A percentile compares a stretch with the other conserved stretches of the same genome.
Evolutionary conservation across 768 basidiomycete species (phyloP).

Genomic region (Galerina sulciceps): DNA sequence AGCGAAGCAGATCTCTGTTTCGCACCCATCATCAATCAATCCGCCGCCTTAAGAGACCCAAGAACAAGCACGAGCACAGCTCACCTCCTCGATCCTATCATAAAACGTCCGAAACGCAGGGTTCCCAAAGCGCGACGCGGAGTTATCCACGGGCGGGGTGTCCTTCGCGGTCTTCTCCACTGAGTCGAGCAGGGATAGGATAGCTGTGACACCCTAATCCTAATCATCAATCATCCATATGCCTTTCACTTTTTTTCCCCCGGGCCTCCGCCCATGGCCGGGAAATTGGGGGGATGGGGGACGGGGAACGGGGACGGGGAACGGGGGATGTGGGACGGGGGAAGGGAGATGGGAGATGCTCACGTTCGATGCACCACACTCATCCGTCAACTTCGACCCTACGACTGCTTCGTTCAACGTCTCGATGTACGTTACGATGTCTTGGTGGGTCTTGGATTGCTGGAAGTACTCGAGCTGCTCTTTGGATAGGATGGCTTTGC

Average conservation of each 20-base stretch:
- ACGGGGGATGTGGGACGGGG: no score
- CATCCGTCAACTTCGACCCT: constrained; percentile 75
- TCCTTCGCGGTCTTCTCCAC: constrained; percentile 68
- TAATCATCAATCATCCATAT: constrained; percentile 11
- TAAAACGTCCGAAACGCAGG: constrained; percentile 95
- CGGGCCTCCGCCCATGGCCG: no score
- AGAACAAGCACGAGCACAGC: neutral
- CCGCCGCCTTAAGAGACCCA: neutral
- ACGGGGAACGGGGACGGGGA: no score
- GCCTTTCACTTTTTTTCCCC: neutral
- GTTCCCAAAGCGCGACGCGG: constrained; percentile 93
- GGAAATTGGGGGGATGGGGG: no score
- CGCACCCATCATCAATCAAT: neutral
- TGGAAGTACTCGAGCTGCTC: constrained; percentile 86
- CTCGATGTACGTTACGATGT: constrained; percentile 73
- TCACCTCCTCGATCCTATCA: constrained; percentile 76
- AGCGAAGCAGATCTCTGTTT: constrained; percentile 59
- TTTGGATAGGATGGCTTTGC: constrained; percentile 76
- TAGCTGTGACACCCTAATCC: constrained; percentile 65
- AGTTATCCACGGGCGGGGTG: constrained; percentile 88
- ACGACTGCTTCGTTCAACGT: constrained; percentile 76
- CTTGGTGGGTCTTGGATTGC: constrained; percentile 66
- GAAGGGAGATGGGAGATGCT: constrained; percentile 35
- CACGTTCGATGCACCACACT: constrained; percentile 62
- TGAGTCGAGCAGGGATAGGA: constrained; percentile 66